phyloP scores from a whole-genome alignment of 345 rosid species.

The Eucalyptus albens region DNA sequence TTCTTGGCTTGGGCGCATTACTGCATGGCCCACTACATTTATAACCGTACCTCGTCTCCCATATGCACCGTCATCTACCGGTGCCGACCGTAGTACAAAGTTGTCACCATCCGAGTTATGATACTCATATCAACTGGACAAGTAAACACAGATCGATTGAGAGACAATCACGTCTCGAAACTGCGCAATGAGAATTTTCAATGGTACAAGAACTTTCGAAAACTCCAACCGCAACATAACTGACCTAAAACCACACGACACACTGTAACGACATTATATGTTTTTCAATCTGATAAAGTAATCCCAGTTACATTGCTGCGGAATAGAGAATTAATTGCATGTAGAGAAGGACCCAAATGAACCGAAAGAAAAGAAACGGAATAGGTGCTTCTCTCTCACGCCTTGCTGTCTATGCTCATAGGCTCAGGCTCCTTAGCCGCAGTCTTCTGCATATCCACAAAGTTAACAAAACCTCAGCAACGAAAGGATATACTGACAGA shows the following conservation, averaged over 20 bases:
- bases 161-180: background rate
- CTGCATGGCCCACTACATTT: background rate
- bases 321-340: background rate
- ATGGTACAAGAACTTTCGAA: background rate
- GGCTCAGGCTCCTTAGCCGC: conserved; percentile 6
- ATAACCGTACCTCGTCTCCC: background rate
- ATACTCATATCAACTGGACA: background rate
- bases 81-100: background rate
- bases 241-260: background rate
- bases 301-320: background rate
- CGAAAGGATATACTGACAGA: background rate
- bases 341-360: background rate
- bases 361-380: background rate
- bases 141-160: background rate
- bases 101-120: background rate
- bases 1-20: background rate
- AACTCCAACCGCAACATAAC: background rate
- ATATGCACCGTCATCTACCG: background rate
- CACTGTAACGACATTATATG: background rate
- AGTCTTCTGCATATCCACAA: conserved; percentile 27
- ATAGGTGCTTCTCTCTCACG: background rate
- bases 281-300: background rate
- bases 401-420: conserved; percentile 27
- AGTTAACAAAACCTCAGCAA: background rate
- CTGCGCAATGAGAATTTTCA: background rate